Evolutionary conservation across 441 rosid genomes (phyloP).

Genomic region (Euphorbia corollata): DNA sequence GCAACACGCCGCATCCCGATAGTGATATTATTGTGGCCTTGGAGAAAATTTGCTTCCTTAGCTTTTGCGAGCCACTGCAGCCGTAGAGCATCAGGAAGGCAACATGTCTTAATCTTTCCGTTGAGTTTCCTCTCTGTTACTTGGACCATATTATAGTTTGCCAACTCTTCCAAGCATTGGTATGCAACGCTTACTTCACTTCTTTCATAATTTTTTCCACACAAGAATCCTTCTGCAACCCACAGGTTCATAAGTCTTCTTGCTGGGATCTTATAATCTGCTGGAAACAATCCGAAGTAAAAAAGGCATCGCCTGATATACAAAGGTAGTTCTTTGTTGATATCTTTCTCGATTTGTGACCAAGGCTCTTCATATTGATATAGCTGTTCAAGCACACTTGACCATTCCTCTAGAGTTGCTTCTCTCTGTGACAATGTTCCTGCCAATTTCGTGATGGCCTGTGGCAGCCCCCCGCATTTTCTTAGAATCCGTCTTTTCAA

Average conservation of each 20-base stretch:
- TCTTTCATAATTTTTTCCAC: no score
- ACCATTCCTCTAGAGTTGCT: background rate
- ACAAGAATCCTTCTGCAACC: background rate
- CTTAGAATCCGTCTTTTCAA: conserved; percentile 1
- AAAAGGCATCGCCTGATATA: background rate
- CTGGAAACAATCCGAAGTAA: conserved; percentile 9
- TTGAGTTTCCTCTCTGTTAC: background rate
- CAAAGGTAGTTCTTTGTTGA: background rate
- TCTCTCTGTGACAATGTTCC: background rate
- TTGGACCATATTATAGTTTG: background rate
- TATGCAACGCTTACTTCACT: background rate
- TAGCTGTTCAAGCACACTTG: conserved; percentile 3
- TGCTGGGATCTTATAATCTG: background rate
- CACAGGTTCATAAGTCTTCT: conserved; percentile 1
- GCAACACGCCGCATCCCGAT: background rate
- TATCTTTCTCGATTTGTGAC: background rate
- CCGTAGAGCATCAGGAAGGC: background rate
- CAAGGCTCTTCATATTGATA: conserved; percentile 1
- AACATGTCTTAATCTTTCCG: background rate
- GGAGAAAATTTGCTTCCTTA: conserved; percentile 1
- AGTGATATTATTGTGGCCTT: background rate
- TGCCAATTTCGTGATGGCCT: background rate
- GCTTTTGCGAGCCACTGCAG: background rate
- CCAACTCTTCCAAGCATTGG: background rate
- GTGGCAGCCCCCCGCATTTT: conserved; percentile 7